Base-by-base conservation (phyloP, 2,329 filamentous ascomycete genomes). In the Diaporthe citri region DNA sequence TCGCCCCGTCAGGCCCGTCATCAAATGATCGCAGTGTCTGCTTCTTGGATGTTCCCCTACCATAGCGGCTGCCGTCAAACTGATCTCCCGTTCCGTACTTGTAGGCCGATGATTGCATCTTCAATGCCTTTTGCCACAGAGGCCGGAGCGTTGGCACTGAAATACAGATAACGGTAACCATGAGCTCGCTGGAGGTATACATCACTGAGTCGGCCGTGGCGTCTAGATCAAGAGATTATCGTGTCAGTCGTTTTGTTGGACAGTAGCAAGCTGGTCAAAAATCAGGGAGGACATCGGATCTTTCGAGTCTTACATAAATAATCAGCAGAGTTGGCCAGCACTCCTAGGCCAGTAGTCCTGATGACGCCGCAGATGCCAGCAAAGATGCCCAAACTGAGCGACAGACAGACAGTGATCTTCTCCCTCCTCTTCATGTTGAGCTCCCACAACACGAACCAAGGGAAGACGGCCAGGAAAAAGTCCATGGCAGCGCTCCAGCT, bases 401-500 rank as follows among this genome's bases (percentile, higher is more conserved):
- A 57, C 36, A 57, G 1, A 48, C 67, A 71, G 25, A 71, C 55
- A 46, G 67, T 71, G 52, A 71, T 71, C 51, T 71, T 71, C 25
- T 71, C 52, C 55, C 43, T 57, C 41, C 52, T 55, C n/a, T 71
- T 71, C 67, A 71, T 71, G 36, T 71, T 71, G 67, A 71, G 67
- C 6, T 71, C 22, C 67, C 67, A 71, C 31, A 71, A 34, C 51
- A 71, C 28, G 22, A 57, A 71, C 67, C 67, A 71, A 13, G 67
- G 67, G 39, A 71, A 71, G 6, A 71, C 34, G 31, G 67, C 67
- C 20, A 71, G 67, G 17, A 71, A 71, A 12, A 71, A 71, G 52
- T 71, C 67, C 67, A 71, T 71, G 25, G 67, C 67, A n/a, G 67
- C 67, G 67, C 36, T 57, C 67, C 67, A 71, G 31, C 67, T 57